Conservation (phyloP, 1,284 basidiomycete genomes). For the Neonothopanus nambi region DNA sequence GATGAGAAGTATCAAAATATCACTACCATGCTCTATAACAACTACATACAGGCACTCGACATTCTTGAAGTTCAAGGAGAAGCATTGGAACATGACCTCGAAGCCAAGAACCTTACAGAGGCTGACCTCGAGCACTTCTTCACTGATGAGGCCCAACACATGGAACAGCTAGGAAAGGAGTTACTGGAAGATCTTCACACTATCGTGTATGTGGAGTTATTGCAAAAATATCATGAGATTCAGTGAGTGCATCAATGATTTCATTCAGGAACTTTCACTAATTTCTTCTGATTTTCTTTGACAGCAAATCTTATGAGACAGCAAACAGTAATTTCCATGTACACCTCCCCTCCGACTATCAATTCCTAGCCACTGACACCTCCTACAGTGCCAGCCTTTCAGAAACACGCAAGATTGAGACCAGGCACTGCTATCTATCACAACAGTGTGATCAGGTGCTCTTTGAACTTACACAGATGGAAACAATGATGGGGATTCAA, state of each 20-base stretch:
- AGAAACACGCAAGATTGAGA: constrained; percentile 7
- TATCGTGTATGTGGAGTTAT: constrained; percentile 24
- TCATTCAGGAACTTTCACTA: not conserved
- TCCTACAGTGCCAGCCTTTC: constrained; percentile 1
- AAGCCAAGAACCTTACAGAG: not conserved
- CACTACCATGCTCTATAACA: not conserved
- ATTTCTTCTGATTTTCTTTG: not conserved
- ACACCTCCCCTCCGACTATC: constrained; percentile 1
- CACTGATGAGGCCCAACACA: not conserved
- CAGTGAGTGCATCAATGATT: constrained; percentile 18
- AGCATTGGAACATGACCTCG: constrained; percentile 16
- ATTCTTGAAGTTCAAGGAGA: constrained; percentile 19
- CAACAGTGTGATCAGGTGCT: constrained; percentile 9
- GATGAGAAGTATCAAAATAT: constrained; percentile 15
- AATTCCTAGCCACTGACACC: not conserved
- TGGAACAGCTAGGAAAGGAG: constrained; percentile 23
- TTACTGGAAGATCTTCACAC: constrained; percentile 20
- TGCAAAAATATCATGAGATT: constrained; percentile 16
- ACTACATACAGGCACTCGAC: constrained; percentile 22
- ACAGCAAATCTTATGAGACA: not conserved
- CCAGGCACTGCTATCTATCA: not conserved
- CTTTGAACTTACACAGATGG: constrained; percentile 7
- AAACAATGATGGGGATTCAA: constrained; percentile 12
- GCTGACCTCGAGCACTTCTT: not conserved
- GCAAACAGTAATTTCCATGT: not conserved